Percentiles rank a stretch among this genome's conserved stretches.
phyloP scores from a whole-genome alignment of 1,284 basidiomycete species.

The Wolfiporia cocos region DNA sequence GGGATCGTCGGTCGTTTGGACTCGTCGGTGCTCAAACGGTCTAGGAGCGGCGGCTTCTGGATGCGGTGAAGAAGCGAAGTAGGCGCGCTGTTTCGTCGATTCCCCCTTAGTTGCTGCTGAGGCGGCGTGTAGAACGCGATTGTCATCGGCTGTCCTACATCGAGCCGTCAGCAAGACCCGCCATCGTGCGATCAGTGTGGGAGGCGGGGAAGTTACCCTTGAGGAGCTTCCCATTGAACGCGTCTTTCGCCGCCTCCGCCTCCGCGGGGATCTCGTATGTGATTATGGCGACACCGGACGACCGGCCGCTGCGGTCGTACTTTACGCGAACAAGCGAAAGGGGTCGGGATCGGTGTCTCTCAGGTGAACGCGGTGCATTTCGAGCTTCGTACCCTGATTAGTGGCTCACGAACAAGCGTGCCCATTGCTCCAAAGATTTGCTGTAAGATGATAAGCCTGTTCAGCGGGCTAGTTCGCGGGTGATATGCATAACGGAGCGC shows the following conservation, averaged over 20 bases:
- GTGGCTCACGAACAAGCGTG: conserved; percentile 85
- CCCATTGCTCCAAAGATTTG: conserved; percentile 90
- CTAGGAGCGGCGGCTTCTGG: conserved; percentile 54
- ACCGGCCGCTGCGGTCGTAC: conserved; percentile 96
- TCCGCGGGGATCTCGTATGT: conserved; percentile 77
- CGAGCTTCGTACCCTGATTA: conserved; percentile 85
- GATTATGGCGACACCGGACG: conserved; percentile 79
- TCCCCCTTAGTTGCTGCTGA: conserved; percentile 29
- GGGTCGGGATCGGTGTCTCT: conserved; percentile 37
- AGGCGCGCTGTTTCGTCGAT: conserved; percentile 41
- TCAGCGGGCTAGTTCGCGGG: background rate
- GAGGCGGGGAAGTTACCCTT: conserved; percentile 54
- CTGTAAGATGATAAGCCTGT: conserved; percentile 33
- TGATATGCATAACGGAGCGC: conserved; percentile 24
- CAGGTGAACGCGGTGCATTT: conserved; percentile 54
- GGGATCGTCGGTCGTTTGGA: conserved; percentile 20
- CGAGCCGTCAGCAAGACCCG: background rate
- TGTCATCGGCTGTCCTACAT: conserved; percentile 74
- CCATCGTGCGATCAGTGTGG: background rate
- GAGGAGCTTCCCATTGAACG: conserved; percentile 85
- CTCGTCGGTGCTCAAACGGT: conserved; percentile 48
- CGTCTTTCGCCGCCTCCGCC: conserved; percentile 80
- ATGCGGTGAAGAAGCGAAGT: conserved; percentile 57
- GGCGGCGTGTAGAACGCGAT: conserved; percentile 62
- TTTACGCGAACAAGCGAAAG: conserved; percentile 44